Base-by-base conservation (phyloP, 441 rosid genomes). In the Corymbia calophylla region DNA sequence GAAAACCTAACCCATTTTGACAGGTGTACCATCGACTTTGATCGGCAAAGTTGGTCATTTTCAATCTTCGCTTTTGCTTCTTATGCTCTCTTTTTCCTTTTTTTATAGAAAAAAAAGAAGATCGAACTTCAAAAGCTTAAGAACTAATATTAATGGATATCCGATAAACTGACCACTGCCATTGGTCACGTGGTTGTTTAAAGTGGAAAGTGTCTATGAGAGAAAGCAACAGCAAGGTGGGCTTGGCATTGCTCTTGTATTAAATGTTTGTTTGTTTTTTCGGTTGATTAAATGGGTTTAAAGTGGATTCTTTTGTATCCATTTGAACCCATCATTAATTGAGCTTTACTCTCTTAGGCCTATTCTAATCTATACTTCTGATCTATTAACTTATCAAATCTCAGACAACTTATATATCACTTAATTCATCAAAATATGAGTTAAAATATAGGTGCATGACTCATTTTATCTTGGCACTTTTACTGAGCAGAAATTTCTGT, bases 21-120 rank as follows among this genome's bases (percentile, higher is more conserved):
- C n/a, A n/a, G n/a, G n/a, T n/a, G n/a, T n/a, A n/a, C n/a, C n/a
- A 35, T 70, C 25, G 7, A 9, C 47, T 17, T 32, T 32, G 44
- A 68, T 68, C 7, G 1, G 27, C 27, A 70, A 18, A 70, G 64
- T 35, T 70, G 6, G 14, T 70, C 25, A 19, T 70, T 70, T 35
- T 18, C 23, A 17, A 11, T 7, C 47, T 68, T 3, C 5, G 39
- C 80, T 3, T 68, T 68, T 68, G 25, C 47, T 5, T 35, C 27
- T 35, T 35, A 6, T 35, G 48, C 8, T 70, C 0, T 70, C 4
- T 68, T 14, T 5, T 1, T 1, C 0, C 7, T 64, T 32, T 32
- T 9, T 0, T 2, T 16, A 0, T 39, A 5, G 44, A 7, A 55
- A 17, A 18, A n/a, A 15, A 31, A 32, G 17, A 17, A 2, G 44